A percentile compares a stretch with the other conserved stretches of the same genome.
phyloP scores from a whole-genome alignment of 2,329 filamentous ascomycete genomes.

The Ascochyta fabae region DNA sequence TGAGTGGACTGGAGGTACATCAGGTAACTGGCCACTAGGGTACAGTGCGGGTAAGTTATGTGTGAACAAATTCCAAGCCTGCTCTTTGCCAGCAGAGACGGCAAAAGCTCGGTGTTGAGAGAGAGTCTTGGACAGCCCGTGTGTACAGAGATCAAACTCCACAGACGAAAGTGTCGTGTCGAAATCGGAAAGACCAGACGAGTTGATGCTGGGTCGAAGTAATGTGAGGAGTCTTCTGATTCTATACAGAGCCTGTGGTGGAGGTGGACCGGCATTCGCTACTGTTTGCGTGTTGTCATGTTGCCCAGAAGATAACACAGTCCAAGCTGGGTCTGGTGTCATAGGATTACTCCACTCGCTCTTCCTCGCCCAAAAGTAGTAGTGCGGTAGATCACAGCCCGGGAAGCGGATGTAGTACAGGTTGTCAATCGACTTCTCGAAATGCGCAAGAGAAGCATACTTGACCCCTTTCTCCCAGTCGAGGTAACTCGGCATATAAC shows the following conservation, averaged over 20 bases:
- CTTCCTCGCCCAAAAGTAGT: conserved; percentile 38
- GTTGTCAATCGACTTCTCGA: conserved; percentile 18
- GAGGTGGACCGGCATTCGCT: not conserved
- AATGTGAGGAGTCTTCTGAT: conserved; percentile 16
- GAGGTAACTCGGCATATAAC: conserved; percentile 37
- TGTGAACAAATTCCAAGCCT: conserved; percentile 25
- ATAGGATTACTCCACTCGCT: conserved; percentile 34
- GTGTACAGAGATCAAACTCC: conserved; percentile 25
- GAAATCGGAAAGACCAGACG: not conserved
- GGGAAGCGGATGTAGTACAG: conserved; percentile 39
- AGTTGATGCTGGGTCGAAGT: not conserved
- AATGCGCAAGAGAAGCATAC: not conserved
- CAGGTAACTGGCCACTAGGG: conserved; percentile 31
- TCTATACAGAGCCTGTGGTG: not conserved
- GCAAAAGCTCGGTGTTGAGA: conserved; percentile 15
- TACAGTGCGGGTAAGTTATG: conserved; percentile 17
- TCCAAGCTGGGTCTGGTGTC: conserved; percentile 25
- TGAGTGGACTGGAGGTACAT: conserved; percentile 25
- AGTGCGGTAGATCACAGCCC: conserved; percentile 40
- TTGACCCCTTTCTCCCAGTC: conserved; percentile 18
- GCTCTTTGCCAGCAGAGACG: conserved; percentile 15
- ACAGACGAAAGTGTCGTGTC: conserved; percentile 16
- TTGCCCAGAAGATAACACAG: not conserved
- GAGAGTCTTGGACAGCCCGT: conserved; percentile 22
- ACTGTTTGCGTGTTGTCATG: not conserved